These are phyloP conservation scores for Penicillium flavigenum DNA, from an alignment of 495 filamentous ascomycete species.

Conservation along the genomic window DNA sequence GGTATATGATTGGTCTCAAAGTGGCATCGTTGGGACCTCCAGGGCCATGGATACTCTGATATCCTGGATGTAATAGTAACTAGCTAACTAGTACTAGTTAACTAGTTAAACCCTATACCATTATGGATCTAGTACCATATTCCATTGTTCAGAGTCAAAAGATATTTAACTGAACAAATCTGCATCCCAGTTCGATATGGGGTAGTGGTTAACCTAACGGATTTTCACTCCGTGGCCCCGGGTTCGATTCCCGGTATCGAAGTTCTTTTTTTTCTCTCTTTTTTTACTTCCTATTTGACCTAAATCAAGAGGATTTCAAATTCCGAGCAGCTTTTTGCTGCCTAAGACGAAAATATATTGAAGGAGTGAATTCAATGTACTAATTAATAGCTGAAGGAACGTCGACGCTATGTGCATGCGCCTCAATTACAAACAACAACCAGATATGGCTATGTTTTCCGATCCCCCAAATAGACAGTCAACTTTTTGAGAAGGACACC, in stretches of 20 bases:
- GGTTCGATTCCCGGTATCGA: slow-evolving; percentile 10
- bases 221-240: slow-evolving; percentile 6
- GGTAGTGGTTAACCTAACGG: slow-evolving; percentile 6
- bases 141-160: neutral
- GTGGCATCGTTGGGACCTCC: neutral
- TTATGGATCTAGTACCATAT: too few relatives aligned
- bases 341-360: neutral
- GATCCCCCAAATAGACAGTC: neutral
- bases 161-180: neutral
- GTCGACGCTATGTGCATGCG: slow-evolving; percentile 1
- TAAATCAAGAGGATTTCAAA: too few relatives aligned
- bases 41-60: too few relatives aligned
- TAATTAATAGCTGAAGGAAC: slow-evolving; percentile 11
- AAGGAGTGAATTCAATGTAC: slow-evolving; percentile 11
- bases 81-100: too few relatives aligned
- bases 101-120: too few relatives aligned
- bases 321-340: too few relatives aligned
- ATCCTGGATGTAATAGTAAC: neutral
- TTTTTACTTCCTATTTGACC: too few relatives aligned
- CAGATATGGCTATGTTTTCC: slow-evolving; percentile 8
- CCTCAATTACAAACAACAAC: slow-evolving; percentile 8
- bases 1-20: neutral
- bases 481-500: slow-evolving; percentile 5
- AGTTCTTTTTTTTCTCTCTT: neutral
- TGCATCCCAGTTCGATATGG: neutral